Evolutionary conservation across 495 filamentous ascomycete genomes (phyloP), one percentile per base, ranked within the genome.

Genomic region (Chaetomidium leptoderma): DNA sequence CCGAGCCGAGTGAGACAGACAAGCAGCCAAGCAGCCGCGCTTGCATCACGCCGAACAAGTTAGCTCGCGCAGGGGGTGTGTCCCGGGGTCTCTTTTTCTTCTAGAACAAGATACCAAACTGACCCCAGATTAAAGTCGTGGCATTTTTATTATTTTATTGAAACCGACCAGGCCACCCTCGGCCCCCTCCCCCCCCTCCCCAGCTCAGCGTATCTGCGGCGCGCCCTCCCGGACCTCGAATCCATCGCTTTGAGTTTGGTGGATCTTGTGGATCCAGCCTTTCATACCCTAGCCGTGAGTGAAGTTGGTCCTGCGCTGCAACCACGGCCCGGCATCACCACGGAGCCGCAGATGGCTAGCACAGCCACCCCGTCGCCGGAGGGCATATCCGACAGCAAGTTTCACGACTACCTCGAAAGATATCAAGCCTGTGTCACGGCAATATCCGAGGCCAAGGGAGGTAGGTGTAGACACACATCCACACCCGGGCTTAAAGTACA

Each of bases 351-450:
- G n/a, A 71, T 71, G 67, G 60, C 54, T 14, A 65, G 57, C 55
- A 43, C 55, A 23, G 47, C 57, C 52, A 32, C 57, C 26, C 61
- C 64, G n/a, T 73, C 54, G 30, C 60, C 68, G 48, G 66, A 66
- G 39, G 63, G 55, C 30, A 75, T 78, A 39, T 67, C 73, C 36
- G 66, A 58, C 52, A 48, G 46, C 19, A 61, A 68, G 47, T 78
- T 78, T 57, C 55, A 61, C 17, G 52, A 64, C 21, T 43, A 57
- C 16, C 66, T 78, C 27, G 52, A 54, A 33, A 65, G 59, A 30
- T 79, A 79, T 63, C 60, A 63, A 36, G 55, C 69, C 5, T 64
- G 72, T n/a, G 64, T 79, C 51, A 59, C 73, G 50, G 64, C 62
- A n/a, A 70, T 77, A 35, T 76, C 75, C 7, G 60, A 46, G 14